Percentiles rank a stretch among this genome's conserved stretches.
phyloP scores from a whole-genome alignment of 805 yeast genomes.

The Yamadazyma sp. region DNA sequence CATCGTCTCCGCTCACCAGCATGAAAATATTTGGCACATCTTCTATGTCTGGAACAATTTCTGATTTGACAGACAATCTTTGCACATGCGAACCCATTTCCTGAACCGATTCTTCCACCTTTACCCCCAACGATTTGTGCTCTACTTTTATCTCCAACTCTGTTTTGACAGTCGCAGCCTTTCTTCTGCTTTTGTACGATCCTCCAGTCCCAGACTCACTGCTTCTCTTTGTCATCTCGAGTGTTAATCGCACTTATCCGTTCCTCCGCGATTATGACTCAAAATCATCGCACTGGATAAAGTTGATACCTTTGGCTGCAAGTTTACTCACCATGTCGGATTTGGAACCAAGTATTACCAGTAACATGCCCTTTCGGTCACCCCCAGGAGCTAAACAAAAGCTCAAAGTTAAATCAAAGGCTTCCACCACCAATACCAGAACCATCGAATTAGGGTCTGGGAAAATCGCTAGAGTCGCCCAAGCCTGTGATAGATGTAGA shows the following conservation, averaged over 20 bases:
- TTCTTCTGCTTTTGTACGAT: background rate
- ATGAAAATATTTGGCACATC: slow-evolving; percentile 10
- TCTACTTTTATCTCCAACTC: background rate
- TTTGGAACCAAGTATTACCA: background rate
- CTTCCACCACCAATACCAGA: slow-evolving; percentile 25
- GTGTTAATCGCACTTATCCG: slow-evolving; percentile 7
- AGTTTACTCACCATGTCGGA: slow-evolving; percentile 5
- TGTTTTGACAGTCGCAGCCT: background rate
- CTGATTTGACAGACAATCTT: background rate
- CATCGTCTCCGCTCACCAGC: slow-evolving; percentile 4
- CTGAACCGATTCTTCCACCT: too few species aligned
- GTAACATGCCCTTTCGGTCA: slow-evolving; percentile 1
- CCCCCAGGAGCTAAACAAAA: slow-evolving; percentile 1
- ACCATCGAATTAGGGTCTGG: slow-evolving; percentile 68
- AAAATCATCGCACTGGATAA: slow-evolving; percentile 6
- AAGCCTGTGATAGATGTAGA: slow-evolving; percentile 89
- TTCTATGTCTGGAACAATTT: slow-evolving; percentile 6
- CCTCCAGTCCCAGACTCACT: background rate
- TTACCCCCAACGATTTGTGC: too few species aligned
- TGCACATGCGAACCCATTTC: too few species aligned
- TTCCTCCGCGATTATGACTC: slow-evolving; percentile 9
- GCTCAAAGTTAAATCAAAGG: slow-evolving; percentile 10
- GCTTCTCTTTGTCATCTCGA: too few species aligned
- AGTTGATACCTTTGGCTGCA: background rate
- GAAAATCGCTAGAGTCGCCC: slow-evolving; percentile 67